These are phyloP conservation scores for Soucietia sequanensis DNA, from an alignment of 805 yeast genomes.

Conservation along the genomic window DNA sequence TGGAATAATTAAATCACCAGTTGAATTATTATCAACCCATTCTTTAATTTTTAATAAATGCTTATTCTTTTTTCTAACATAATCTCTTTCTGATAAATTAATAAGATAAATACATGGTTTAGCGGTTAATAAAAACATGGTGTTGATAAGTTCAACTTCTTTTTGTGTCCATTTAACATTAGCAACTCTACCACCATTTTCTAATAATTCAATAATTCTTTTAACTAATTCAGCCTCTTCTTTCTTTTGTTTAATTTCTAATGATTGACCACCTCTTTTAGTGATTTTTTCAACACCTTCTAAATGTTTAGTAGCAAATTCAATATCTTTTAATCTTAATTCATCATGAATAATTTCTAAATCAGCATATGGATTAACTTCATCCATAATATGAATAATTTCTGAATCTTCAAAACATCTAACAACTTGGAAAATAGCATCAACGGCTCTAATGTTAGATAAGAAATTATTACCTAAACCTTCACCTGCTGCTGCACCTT, in stretches of 20 bases:
- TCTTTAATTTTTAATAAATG: conserved; percentile 75
- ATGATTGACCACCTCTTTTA: conserved; percentile 83
- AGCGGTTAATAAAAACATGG: conserved; percentile 85
- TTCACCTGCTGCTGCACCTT: conserved; percentile 95
- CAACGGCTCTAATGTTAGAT: conserved; percentile 95
- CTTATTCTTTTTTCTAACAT: conserved; percentile 84
- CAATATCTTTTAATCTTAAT: conserved; percentile 94
- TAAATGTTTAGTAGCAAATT: conserved; percentile 80
- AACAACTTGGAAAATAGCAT: conserved; percentile 96
- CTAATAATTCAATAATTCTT: conserved; percentile 70
- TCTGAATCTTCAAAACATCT: conserved; percentile 98
- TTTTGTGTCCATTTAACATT: conserved; percentile 84
- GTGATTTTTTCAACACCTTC: conserved; percentile 77
- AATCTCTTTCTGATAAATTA: conserved; percentile 87
- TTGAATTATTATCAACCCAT: conserved; percentile 87
- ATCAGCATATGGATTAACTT: conserved; percentile 91
- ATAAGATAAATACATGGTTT: conserved; percentile 92
- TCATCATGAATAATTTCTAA: conserved; percentile 88
- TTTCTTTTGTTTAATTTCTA: conserved; percentile 86
- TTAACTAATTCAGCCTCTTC: conserved; percentile 77
- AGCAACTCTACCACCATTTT: conserved; percentile 85
- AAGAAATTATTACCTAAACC: conserved; percentile 98
- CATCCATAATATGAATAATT: conserved; percentile 92
- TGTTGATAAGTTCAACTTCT: conserved; percentile 88
- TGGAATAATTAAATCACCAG: conserved; percentile 86